phyloP scores from a whole-genome alignment of 2,329 filamentous ascomycete genomes.

The Ophiostoma piceae region DNA sequence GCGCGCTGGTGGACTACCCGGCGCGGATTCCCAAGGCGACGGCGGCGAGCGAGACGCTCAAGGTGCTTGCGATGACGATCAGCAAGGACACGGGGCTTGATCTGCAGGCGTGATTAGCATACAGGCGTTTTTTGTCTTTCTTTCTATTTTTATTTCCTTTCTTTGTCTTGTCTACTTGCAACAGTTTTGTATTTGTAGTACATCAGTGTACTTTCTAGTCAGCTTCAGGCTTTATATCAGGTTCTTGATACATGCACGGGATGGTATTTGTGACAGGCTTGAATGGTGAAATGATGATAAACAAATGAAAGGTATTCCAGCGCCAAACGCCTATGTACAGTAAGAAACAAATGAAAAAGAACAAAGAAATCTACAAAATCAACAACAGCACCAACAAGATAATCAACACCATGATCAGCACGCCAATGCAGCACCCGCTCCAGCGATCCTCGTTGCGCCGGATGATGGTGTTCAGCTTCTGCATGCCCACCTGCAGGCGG shows the following conservation, averaged over 20 bases:
- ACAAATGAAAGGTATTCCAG: not conserved
- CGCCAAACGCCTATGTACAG: not conserved
- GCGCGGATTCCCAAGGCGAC: constrained; percentile 45
- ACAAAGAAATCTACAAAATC: constrained; percentile 42
- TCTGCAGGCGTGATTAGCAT: constrained; percentile 31
- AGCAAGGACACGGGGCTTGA: constrained; percentile 46
- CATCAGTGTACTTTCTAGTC: too few species aligned
- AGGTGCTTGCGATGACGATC: constrained; percentile 50
- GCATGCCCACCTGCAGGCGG: constrained; percentile 77
- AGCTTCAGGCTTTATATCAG: too few species aligned
- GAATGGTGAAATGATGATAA: not conserved
- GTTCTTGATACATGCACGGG: too few species aligned
- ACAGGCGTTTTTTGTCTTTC: not conserved
- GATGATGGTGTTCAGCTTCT: constrained; percentile 79
- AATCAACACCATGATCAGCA: constrained; percentile 84
- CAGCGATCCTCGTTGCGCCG: constrained; percentile 80
- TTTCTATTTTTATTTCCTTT: not conserved
- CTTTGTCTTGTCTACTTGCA: not conserved
- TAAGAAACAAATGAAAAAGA: not conserved
- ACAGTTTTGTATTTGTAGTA: too few species aligned
- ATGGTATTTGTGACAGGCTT: too few species aligned
- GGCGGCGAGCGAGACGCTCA: constrained; percentile 47
- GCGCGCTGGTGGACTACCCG: constrained; percentile 71
- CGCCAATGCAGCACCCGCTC: constrained; percentile 86
- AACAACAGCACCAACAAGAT: constrained; percentile 75